phyloP scores from a whole-genome alignment of 495 filamentous ascomycete species.

The Xylaria flabelliformis region DNA sequence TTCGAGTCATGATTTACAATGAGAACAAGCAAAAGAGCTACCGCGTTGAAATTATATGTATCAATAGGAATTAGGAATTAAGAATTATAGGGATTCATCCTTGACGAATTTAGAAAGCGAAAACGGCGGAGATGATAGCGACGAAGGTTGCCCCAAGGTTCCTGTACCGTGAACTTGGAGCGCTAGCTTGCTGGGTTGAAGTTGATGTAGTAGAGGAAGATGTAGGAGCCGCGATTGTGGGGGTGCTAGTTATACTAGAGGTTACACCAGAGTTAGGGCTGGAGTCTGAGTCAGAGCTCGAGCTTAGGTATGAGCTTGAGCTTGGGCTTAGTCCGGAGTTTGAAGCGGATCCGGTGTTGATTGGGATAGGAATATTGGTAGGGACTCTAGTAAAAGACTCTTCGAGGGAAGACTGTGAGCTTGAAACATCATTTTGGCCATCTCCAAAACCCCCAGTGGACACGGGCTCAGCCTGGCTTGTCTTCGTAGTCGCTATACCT shows the following conservation, averaged over 20 bases:
- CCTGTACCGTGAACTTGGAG: constrained; percentile 33
- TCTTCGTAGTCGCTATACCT: constrained; percentile 14
- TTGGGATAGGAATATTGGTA: constrained; percentile 21
- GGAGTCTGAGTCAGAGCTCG: not conserved
- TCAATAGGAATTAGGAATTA: not conserved
- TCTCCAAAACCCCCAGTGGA: constrained; percentile 33
- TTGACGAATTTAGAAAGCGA: constrained; percentile 32
- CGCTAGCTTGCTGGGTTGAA: constrained; percentile 28
- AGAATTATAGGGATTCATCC: not conserved
- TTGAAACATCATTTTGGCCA: constrained; percentile 31
- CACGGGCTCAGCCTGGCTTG: constrained; percentile 22
- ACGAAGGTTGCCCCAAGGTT: constrained; percentile 40
- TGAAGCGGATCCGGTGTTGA: not conserved
- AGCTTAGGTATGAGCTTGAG: not conserved
- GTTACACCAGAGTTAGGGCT: not conserved
- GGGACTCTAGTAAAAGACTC: constrained; percentile 34
- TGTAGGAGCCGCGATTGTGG: constrained; percentile 17
- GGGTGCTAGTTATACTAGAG: not conserved
- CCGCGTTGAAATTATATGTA: not conserved
- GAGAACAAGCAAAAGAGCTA: not conserved
- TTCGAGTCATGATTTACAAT: not conserved
- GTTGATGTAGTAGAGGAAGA: constrained; percentile 31
- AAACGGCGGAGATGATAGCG: constrained; percentile 41
- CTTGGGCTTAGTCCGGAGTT: not conserved
- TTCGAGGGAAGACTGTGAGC: constrained; percentile 36